Conservation (phyloP, 208 protist species). For the Trypanosoma cruzi region DNA sequence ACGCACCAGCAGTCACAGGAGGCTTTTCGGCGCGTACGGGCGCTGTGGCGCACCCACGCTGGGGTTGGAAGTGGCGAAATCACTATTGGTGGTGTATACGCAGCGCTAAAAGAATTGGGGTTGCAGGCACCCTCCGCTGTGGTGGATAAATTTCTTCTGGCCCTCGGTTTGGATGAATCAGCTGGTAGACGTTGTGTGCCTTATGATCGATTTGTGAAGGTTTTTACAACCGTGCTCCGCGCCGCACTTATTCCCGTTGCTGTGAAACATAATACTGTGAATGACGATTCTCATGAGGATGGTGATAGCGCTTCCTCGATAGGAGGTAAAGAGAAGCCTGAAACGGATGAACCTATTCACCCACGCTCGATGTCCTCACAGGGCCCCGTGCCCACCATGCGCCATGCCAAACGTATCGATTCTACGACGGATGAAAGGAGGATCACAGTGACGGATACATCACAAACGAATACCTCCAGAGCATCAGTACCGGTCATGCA, state of each 20-base stretch:
- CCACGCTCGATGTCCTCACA: conserved; percentile 24
- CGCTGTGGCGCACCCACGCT: conserved; percentile 18
- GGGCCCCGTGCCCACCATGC: conserved; percentile 22
- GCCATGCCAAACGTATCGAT: neutral
- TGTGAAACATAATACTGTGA: conserved; percentile 2
- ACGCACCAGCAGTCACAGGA: conserved; percentile 12
- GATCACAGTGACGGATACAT: neutral
- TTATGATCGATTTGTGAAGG: conserved; percentile 43
- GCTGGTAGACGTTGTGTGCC: conserved; percentile 20
- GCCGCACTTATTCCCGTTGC: conserved; percentile 28
- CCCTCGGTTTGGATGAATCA: conserved; percentile 27
- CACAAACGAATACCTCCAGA: neutral
- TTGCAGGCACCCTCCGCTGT: conserved; percentile 9
- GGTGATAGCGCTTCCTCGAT: neutral
- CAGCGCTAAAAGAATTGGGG: conserved; percentile 25
- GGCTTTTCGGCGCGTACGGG: conserved; percentile 25
- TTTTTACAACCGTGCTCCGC: conserved; percentile 46
- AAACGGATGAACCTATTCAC: neutral
- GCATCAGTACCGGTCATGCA: neutral
- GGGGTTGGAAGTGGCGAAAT: conserved; percentile 30
- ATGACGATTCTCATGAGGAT: neutral
- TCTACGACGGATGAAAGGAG: neutral
- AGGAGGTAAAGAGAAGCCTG: neutral
- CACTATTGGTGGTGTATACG: conserved; percentile 26
- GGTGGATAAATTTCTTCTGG: conserved; percentile 44